Conservation (phyloP, 2,329 filamentous ascomycete species). For the Stemphylium beticola region DNA sequence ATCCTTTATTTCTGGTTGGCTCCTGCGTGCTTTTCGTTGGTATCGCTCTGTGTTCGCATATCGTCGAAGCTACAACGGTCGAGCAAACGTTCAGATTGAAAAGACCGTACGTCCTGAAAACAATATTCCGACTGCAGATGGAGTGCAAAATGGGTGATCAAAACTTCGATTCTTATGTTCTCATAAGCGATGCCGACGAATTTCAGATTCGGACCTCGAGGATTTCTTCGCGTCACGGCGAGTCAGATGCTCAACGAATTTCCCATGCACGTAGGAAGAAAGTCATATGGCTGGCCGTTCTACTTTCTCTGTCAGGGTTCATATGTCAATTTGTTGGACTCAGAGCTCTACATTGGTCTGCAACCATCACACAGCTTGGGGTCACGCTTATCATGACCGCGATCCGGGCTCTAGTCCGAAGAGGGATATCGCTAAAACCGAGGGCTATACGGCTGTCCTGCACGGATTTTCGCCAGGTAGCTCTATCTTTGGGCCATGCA, state of each 20-base stretch:
- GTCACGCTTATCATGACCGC: slow-evolving; percentile 6
- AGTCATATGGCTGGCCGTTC: neutral
- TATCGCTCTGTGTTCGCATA: neutral
- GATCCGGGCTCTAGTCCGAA: slow-evolving; percentile 3
- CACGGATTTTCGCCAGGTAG: neutral
- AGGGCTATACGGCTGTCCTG: neutral
- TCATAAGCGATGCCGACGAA: neutral
- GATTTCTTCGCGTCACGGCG: too few species aligned
- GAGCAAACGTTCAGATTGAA: neutral
- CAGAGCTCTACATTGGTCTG: slow-evolving; percentile 13
- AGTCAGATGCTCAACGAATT: too few species aligned
- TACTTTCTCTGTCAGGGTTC: neutral
- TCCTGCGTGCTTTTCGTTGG: neutral
- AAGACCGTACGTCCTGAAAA: neutral
- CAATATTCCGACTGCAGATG: neutral
- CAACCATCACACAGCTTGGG: slow-evolving; percentile 11
- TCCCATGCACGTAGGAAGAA: neutral
- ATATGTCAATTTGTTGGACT: slow-evolving; percentile 18
- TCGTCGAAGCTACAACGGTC: neutral
- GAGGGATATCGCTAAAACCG: neutral
- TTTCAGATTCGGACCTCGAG: neutral
- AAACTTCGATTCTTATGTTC: neutral
- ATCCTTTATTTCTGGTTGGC: neutral
- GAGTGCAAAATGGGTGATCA: neutral
- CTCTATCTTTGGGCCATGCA: too few species aligned